Evolutionary conservation across 768 basidiomycete genomes (phyloP).

Genomic region (Leccinum variicolor): DNA sequence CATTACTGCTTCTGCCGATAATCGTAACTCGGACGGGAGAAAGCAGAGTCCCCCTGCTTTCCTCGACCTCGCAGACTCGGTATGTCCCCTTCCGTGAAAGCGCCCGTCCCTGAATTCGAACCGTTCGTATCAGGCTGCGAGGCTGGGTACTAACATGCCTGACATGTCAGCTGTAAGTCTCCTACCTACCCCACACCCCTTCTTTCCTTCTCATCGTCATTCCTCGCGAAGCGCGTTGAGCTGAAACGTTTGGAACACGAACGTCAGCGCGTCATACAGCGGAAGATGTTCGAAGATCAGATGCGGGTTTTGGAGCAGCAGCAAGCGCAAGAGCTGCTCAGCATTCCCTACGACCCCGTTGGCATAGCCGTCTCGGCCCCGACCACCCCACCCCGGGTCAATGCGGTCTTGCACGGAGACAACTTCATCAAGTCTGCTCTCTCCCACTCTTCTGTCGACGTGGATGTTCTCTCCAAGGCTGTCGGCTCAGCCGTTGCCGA

Average conservation of each 20-base stretch:
- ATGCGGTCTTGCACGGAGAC: constrained; percentile 64
- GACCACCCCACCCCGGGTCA: constrained; percentile 82
- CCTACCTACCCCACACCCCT: not conserved
- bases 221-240: constrained; percentile 66
- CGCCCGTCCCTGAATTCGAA: constrained; percentile 6
- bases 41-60: constrained; percentile 91
- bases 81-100: constrained; percentile 39
- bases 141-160: constrained; percentile 82
- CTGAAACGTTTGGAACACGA: constrained; percentile 85
- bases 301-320: constrained; percentile 92
- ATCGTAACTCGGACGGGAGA: constrained; percentile 64
- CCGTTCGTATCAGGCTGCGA: constrained; percentile 56
- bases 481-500: constrained; percentile 64
- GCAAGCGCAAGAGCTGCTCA: constrained; percentile 83
- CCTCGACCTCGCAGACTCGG: constrained; percentile 91
- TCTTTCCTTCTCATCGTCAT: constrained; percentile 3
- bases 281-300: constrained; percentile 93
- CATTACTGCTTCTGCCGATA: constrained; percentile 70
- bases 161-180: constrained; percentile 78
- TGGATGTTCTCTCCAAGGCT: constrained; percentile 62
- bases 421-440: constrained; percentile 40
- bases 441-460: constrained; percentile 53
- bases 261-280: constrained; percentile 80
- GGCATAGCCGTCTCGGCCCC: constrained; percentile 82
- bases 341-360: constrained; percentile 63